Conservation (phyloP, 2,329 filamentous ascomycete genomes). For the Aspergillus versicolor region DNA sequence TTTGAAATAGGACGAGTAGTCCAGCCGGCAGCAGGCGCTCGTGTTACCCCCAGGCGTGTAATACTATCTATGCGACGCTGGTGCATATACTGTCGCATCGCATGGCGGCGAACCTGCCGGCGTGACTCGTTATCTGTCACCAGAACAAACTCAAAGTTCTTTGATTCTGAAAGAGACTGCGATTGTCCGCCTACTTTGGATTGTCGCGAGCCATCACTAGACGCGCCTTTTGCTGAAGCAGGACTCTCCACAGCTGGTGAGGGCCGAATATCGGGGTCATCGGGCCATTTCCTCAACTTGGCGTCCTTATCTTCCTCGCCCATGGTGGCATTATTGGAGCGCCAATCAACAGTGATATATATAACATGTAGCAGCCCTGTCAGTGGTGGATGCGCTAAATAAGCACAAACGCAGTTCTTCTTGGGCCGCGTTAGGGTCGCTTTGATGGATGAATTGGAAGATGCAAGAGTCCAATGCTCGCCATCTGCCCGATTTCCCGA, state of each 20-base stretch:
- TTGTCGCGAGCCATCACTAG: neutral
- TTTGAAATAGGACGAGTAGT: slow-evolving; percentile 12
- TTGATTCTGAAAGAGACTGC: slow-evolving; percentile 16
- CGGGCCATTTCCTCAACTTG: slow-evolving; percentile 1
- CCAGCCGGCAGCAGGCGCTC: slow-evolving; percentile 27
- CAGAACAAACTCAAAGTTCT: slow-evolving; percentile 34
- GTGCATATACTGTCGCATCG: slow-evolving; percentile 37
- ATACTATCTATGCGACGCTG: slow-evolving; percentile 34
- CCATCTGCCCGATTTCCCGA: slow-evolving; percentile 23
- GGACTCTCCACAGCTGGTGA: neutral
- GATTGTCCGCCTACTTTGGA: slow-evolving; percentile 6
- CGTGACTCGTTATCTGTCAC: slow-evolving; percentile 33
- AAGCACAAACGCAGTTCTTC: no score
- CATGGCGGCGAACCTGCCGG: slow-evolving; percentile 35
- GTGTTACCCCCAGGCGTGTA: slow-evolving; percentile 30
- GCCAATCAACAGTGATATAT: neutral
- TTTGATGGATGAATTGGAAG: neutral
- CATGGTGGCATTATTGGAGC: slow-evolving; percentile 29
- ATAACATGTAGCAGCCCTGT: neutral
- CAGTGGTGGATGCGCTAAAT: no score
- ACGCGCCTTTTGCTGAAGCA: neutral
- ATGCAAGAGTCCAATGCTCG: slow-evolving; percentile 21
- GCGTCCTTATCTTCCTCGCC: slow-evolving; percentile 22
- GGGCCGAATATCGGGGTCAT: slow-evolving; percentile 6
- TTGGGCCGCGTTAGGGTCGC: no score